Evolutionary conservation across 2,329 filamentous ascomycete genomes (phyloP), one percentile per base, ranked within the genome.

Genomic region (Coniochaeta sp.): DNA sequence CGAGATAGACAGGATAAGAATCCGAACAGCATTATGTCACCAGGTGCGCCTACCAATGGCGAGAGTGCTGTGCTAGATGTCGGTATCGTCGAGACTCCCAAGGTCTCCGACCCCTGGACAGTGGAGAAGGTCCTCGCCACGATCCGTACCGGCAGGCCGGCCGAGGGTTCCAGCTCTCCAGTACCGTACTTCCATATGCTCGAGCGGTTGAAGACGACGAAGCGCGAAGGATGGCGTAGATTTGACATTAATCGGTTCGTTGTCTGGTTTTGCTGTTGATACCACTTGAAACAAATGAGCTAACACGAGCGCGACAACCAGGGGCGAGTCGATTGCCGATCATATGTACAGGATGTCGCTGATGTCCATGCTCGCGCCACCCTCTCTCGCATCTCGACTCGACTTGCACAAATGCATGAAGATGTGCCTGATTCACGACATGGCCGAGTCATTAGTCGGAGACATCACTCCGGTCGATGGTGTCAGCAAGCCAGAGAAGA

Each of bases 261-360:
- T 52, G 16, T 42, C 26, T 36, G 56, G 1, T n/a, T 55, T 47
- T 17, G 14, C 38, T 24, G 4, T 30, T n/a, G 30, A 3, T 1
- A 52, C 44, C 36, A n/a, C 44, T 34, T n/a, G 6, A 32, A 26
- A 54, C 19, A 24, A 3, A 16, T 17, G 9, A 40, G 17, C 62
- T 65, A 34, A 64, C 59, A 30, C n/a, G 16, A 24, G 7, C 16
- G 57, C 63, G 28, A 76, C 32, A 22, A 6, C 3, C 63, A 87
- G 82, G 61, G 89, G 91, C 72, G 95, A 99, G 75, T 96, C 91
- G 1, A 97, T 99, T 71, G 84, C 91, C 59, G 95, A 99, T 77
- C 95, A 99, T 81, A 99, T 99, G 95, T 99, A 98, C 77, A 92
- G 95, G 76, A 99, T 99, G 95, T 91, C 93, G 57, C 84, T 99